Conservation (phyloP, 805 yeast genomes). For the Candida namnaoensis region DNA sequence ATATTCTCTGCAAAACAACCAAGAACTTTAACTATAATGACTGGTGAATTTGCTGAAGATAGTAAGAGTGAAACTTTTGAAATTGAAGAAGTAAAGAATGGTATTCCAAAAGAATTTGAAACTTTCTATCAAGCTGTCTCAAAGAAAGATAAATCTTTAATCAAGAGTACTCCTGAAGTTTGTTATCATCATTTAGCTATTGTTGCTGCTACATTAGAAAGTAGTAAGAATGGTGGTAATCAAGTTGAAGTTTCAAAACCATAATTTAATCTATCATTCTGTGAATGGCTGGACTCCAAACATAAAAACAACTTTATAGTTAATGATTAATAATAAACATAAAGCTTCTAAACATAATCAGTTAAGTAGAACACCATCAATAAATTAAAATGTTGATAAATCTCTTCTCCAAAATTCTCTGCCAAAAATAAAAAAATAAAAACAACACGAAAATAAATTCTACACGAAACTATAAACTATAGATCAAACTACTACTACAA, state of each 20-base stretch:
- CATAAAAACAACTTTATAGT: too few species aligned
- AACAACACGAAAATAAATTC: too few species aligned
- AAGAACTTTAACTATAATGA: constrained; percentile 25
- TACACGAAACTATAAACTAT: too few species aligned
- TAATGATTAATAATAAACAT: too few species aligned
- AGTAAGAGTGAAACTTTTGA: constrained; percentile 14
- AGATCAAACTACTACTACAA: too few species aligned
- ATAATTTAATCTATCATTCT: constrained; percentile 18
- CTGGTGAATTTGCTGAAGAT: constrained; percentile 18
- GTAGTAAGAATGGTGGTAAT: constrained; percentile 47
- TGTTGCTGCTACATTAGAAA: constrained; percentile 76
- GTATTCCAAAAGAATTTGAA: constrained; percentile 52
- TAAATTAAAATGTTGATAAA: too few species aligned
- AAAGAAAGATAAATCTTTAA: constrained; percentile 48
- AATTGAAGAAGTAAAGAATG: constrained; percentile 29
- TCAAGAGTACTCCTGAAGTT: constrained; percentile 57
- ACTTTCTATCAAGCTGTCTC: constrained; percentile 53
- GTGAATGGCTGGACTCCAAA: too few species aligned
- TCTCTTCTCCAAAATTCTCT: too few species aligned
- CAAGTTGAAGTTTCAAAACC: constrained; percentile 35
- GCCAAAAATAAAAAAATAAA: too few species aligned
- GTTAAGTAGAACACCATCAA: too few species aligned
- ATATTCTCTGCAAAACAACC: constrained; percentile 45
- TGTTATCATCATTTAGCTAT: constrained; percentile 93
- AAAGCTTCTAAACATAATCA: too few species aligned